Base-by-base conservation (phyloP, 768 basidiomycete species). In the Mycena polygramma region DNA sequence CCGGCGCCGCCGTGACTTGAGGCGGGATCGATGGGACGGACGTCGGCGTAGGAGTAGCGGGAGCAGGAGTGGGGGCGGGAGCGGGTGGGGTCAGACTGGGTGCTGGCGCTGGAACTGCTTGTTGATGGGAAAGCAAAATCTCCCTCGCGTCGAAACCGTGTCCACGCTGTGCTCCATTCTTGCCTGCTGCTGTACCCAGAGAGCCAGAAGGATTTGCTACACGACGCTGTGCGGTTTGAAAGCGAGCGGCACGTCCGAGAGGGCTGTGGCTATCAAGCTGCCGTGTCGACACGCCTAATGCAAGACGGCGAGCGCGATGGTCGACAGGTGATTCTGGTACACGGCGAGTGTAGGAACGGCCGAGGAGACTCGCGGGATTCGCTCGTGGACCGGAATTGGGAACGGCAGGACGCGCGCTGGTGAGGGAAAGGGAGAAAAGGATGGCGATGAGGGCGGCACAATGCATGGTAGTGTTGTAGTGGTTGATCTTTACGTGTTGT, bases 391-490 rank as follows among this genome's bases (percentile, higher is more conserved):
- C 68, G 76, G 60, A 80, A 75, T 72, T 80, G 77, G 15, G 75
- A 74, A 26, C 74, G 81, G 13, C 74, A 77, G 86, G 51, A 73
- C 78, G 57, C 79, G 86, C 71, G 77, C 71, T 57, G 78, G 82
- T 52, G 81, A 81, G 39, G 70, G 80, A 24, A 80, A 84, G 41
- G 78, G 82, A 39, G 77, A 77, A 72, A 78, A 85, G 51, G 81
- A 86, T 20, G 79, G 80, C 58, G 78, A 79, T 30, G 64, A 76
- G 45, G 64, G 68, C n/a, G 63, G 70, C 68, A 35, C 74, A 63
- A 55, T 24, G 63, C 76, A 82, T 83, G 71, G 79, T 79, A 57
- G 81, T 83, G 81, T 81, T 69, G 79, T 79, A 70, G 83, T 78
- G 78, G 76, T 76, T 78, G n/a, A 35, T 52, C 41, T 75, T 51